A percentile compares a stretch with the other conserved stretches of the same genome.
Conservation (phyloP, 1,284 basidiomycete genomes). For the Bothia castanella region DNA sequence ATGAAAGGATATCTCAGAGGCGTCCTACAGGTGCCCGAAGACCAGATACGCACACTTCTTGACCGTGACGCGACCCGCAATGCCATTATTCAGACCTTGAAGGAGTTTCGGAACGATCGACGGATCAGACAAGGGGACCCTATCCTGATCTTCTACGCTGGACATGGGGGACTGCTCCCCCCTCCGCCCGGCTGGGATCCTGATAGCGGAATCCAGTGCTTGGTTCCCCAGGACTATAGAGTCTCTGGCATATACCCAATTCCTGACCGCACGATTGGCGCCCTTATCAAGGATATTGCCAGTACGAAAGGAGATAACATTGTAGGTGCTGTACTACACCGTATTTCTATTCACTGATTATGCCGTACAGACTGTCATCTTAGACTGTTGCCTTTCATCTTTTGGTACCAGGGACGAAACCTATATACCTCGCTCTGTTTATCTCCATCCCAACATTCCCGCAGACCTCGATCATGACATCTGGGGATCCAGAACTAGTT, state of each 20-base stretch:
- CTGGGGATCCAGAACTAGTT: conserved; percentile 39
- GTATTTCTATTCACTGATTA: neutral
- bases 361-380: conserved; percentile 41
- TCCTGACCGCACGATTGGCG: conserved; percentile 52
- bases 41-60: conserved; percentile 50
- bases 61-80: conserved; percentile 52
- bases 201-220: conserved; percentile 44
- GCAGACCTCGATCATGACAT: conserved; percentile 49
- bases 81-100: conserved; percentile 49
- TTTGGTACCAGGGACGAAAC: conserved; percentile 37
- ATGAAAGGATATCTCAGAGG: conserved; percentile 49
- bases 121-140: conserved; percentile 54
- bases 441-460: conserved; percentile 44
- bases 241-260: conserved; percentile 39
- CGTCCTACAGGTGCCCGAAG: conserved; percentile 48
- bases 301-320: conserved; percentile 58
- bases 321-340: neutral
- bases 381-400: conserved; percentile 56
- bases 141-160: conserved; percentile 61
- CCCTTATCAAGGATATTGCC: conserved; percentile 49
- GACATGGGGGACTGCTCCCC: conserved; percentile 51
- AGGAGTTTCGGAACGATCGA: conserved; percentile 49
- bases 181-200: conserved; percentile 47
- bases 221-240: conserved; percentile 57
- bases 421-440: conserved; percentile 38